Conservation (phyloP, 2,329 filamentous ascomycete species). For the Scopulariopsis brevicaulis region DNA sequence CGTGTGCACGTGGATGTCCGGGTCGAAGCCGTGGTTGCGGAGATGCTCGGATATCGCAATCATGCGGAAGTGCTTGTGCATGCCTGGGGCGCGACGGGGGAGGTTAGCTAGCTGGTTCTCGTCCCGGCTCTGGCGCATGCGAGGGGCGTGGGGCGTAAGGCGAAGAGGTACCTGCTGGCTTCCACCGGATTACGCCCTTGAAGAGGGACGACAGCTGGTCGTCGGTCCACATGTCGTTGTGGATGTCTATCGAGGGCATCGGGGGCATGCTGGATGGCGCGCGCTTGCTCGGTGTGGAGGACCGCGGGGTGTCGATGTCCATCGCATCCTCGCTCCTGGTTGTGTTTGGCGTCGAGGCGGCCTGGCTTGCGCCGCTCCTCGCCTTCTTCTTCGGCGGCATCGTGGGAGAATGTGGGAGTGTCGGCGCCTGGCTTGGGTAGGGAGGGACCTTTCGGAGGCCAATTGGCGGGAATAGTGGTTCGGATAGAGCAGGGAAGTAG, state of each 20-base stretch:
- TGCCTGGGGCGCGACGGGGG: constrained; percentile 38
- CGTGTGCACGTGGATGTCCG: constrained; percentile 62
- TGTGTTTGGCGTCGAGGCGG: constrained; percentile 44
- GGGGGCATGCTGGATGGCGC: not conserved
- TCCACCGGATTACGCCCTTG: constrained; percentile 88
- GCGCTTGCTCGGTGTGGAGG: constrained; percentile 3
- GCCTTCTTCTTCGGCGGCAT: constrained; percentile 66
- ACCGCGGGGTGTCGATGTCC: constrained; percentile 42
- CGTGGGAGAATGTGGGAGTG: not conserved
- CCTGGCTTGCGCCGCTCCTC: constrained; percentile 35
- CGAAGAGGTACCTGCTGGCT: constrained; percentile 64
- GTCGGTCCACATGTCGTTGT: constrained; percentile 59
- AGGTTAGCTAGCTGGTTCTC: not conserved
- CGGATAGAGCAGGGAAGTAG: not conserved
- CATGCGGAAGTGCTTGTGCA: constrained; percentile 92
- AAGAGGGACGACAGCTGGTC: constrained; percentile 89
- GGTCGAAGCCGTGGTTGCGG: constrained; percentile 68
- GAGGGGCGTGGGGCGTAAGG: not conserved
- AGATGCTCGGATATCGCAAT: constrained; percentile 73
- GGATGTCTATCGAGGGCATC: constrained; percentile 1
- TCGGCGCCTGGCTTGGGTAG: not conserved
- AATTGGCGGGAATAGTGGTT: not conserved
- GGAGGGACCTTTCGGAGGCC: not conserved
- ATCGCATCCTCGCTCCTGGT: constrained; percentile 46
- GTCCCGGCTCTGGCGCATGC: not conserved